Evolutionary conservation across 371 early-diverging fungal genomes (phyloP).

Genomic region (Apophysomyces trapeziformis): DNA sequence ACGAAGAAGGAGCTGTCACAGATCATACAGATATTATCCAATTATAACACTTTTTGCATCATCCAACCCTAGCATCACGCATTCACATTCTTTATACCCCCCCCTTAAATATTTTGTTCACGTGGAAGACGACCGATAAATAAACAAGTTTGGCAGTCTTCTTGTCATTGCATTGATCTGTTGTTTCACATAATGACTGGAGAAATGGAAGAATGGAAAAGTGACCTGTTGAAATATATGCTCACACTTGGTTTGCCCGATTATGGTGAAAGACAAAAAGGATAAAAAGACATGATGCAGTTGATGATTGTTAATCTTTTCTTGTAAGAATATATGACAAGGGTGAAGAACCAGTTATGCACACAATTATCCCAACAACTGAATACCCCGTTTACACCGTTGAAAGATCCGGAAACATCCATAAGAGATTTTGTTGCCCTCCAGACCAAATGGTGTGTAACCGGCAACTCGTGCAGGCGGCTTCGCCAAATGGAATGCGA

Average conservation of each 20-base stretch:
- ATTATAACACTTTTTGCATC: too few species aligned
- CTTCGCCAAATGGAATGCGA: neutral
- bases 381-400: neutral
- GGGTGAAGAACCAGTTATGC: neutral
- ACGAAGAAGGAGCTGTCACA: neutral
- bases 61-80: too few species aligned
- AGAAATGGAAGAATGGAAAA: neutral
- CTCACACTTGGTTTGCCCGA: neutral
- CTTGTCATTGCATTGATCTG: neutral
- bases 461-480: neutral
- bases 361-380: neutral
- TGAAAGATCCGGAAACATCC: neutral
- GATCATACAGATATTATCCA: too few species aligned
- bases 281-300: neutral
- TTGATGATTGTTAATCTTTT: neutral
- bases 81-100: too few species aligned
- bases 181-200: neutral
- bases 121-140: neutral
- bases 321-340: neutral
- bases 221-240: neutral
- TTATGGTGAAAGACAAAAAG: conserved; percentile 1
- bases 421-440: neutral
- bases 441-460: neutral
- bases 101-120: too few species aligned
- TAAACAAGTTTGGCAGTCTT: neutral